Base-by-base conservation (phyloP, 176 grass and related monocot genomes). In the Juncus effusus region DNA sequence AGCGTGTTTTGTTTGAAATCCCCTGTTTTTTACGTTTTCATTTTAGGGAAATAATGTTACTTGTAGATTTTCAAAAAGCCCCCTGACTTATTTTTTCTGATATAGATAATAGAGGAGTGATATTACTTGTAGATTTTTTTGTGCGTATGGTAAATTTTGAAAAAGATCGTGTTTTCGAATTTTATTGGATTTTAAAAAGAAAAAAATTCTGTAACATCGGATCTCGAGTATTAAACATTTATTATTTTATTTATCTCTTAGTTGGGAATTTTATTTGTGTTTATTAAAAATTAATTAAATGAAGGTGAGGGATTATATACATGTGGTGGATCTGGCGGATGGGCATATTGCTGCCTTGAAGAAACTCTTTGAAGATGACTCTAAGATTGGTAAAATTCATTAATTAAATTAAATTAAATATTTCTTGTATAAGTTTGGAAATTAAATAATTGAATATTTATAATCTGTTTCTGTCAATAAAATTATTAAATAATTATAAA, bases 271-370 rank as follows among this genome's bases (percentile, higher is more conserved):
- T 11, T 36, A n/a, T 55, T 13, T 56, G 19, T 59, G 45, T 6
- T 59, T 51, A 45, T 61, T 51, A 28, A 67, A 75, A 37, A 69
- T 40, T 37, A 28, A 28, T 28, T 51, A 59, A 74, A 50, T 78
- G 56, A 74, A 97, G 88, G 74, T 96, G 77, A 80, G 93, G 19
- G 88, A 96, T 75, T 96, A 96, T 40, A 92, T 96, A 64, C 93
- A 96, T 78, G 88, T 96, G 49, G 56, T 96, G 76, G 93, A 96
- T 73, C 82, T 96, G 67, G 93, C 93, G 36, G 93, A 89, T 39
- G 93, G 93, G 50, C 93, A 96, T 86, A 76, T 88, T 79, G 85
- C 78, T 19, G 93, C 93, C 11, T 62, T 96, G 62, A 74, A 65
- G 74, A 96, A 92, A 80, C 82, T 96, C 67, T 96, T 96, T 72